A percentile compares a stretch with the other conserved stretches of the same genome.
Evolutionary conservation across 148 eudicot species (phyloP).

Genomic region (Persicaria maculosa): DNA sequence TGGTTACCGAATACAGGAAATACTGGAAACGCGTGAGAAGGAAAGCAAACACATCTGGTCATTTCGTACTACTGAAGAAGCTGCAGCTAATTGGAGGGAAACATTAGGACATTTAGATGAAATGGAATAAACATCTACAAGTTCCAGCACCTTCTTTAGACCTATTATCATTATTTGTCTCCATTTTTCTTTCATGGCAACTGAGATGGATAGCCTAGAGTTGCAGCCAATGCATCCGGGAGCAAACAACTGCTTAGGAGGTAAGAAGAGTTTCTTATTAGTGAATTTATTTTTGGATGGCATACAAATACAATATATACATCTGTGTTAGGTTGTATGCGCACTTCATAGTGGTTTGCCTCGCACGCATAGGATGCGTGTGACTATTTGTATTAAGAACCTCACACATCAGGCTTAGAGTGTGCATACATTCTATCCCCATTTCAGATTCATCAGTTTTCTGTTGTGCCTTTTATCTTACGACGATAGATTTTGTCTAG

Average conservation of each 20-base stretch:
- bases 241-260: background rate
- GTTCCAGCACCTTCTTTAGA: background rate
- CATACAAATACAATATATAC: too few relatives aligned
- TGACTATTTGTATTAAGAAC: too few relatives aligned
- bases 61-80: constrained; percentile 55
- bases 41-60: constrained; percentile 64
- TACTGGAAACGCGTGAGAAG: constrained; percentile 60
- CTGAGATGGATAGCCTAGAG: background rate
- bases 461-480: background rate
- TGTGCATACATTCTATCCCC: too few relatives aligned
- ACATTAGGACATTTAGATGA: constrained; percentile 56
- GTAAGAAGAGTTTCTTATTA: background rate
- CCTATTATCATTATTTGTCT: background rate
- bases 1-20: constrained; percentile 42
- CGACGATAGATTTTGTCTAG: background rate
- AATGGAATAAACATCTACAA: constrained; percentile 22
- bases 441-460: background rate
- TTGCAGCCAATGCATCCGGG: background rate
- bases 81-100: constrained; percentile 51
- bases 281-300: too few relatives aligned
- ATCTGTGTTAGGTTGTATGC: too few relatives aligned
- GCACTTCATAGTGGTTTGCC: too few relatives aligned
- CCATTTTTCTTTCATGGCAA: background rate
- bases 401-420: too few relatives aligned
- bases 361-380: too few relatives aligned